Percentiles rank a stretch among this genome's conserved stretches.
phyloP scores from a whole-genome alignment of 2,329 filamentous ascomycete genomes.

The Ophiostoma perfectum region DNA sequence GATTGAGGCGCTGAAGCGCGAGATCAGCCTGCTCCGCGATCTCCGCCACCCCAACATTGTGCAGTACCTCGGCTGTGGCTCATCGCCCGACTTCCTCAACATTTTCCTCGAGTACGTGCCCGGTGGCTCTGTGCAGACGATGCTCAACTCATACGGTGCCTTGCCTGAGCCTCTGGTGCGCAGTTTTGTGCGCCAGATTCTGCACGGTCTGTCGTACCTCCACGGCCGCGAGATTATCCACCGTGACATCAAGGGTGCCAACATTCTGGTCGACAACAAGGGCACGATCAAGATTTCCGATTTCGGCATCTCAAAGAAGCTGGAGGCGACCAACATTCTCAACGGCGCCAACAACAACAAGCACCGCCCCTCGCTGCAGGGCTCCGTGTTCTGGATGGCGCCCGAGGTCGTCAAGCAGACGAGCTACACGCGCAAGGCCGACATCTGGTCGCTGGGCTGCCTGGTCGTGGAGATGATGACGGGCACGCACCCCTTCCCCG shows the following conservation, averaged over 20 bases:
- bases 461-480: conserved; percentile 99
- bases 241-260: conserved; percentile 97
- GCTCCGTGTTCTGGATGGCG: conserved; percentile 99
- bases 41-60: conserved; percentile 96
- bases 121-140: conserved; percentile 93
- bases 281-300: conserved; percentile 98
- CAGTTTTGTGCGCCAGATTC: conserved; percentile 94
- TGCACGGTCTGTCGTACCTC: conserved; percentile 86
- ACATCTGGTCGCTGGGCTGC: conserved; percentile 97
- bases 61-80: conserved; percentile 93
- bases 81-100: conserved; percentile 85
- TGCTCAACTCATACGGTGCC: conserved; percentile 97
- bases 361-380: conserved; percentile 76
- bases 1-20: conserved; percentile 94
- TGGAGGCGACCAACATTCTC: conserved; percentile 83
- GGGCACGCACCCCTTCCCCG: conserved; percentile 89
- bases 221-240: conserved; percentile 96
- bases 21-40: conserved; percentile 89
- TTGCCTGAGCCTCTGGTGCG: conserved; percentile 88
- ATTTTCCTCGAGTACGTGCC: conserved; percentile 99
- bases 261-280: conserved; percentile 98
- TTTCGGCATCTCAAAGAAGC: conserved; percentile 97
- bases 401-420: conserved; percentile 98
- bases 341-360: conserved; percentile 62
- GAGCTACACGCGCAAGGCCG: conserved; percentile 94